Conservation (phyloP, 139 green algal species). For the Gonium pectorale region DNA sequence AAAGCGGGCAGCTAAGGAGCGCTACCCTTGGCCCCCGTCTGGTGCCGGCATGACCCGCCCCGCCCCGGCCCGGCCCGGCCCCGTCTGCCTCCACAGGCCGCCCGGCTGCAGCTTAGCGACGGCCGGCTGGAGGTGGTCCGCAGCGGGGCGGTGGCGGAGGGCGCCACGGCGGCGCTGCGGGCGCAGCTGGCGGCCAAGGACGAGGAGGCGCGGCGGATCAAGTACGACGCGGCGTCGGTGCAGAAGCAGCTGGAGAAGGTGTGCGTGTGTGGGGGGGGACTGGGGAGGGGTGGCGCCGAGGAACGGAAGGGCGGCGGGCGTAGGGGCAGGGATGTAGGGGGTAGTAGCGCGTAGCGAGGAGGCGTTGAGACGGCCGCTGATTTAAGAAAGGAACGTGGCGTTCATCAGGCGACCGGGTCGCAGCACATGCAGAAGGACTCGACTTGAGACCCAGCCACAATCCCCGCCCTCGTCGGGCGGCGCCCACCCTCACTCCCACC, state of each 20-base stretch:
- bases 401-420: too few species aligned
- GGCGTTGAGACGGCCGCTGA: too few species aligned
- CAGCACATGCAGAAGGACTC: too few species aligned
- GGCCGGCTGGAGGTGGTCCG: constrained; percentile 2
- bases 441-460: too few species aligned
- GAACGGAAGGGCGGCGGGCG: not conserved
- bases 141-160: constrained; percentile 6
- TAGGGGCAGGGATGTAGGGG: not conserved
- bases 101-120: not conserved
- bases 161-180: constrained; percentile 14
- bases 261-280: not conserved
- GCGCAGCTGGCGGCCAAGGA: constrained; percentile 34
- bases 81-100: not conserved
- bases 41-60: too few species aligned
- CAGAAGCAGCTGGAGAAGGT: constrained; percentile 51
- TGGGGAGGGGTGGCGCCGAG: not conserved
- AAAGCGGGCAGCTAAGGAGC: too few species aligned
- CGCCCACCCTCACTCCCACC: too few species aligned
- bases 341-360: not conserved
- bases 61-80: not conserved
- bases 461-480: too few species aligned
- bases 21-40: too few species aligned
- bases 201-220: constrained; percentile 30
- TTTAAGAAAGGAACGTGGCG: too few species aligned
- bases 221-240: constrained; percentile 12